These are phyloP conservation scores for Dryadomyces quercus-mongolicae DNA, from an alignment of 2,329 filamentous ascomycete species.

Conservation along the genomic window DNA sequence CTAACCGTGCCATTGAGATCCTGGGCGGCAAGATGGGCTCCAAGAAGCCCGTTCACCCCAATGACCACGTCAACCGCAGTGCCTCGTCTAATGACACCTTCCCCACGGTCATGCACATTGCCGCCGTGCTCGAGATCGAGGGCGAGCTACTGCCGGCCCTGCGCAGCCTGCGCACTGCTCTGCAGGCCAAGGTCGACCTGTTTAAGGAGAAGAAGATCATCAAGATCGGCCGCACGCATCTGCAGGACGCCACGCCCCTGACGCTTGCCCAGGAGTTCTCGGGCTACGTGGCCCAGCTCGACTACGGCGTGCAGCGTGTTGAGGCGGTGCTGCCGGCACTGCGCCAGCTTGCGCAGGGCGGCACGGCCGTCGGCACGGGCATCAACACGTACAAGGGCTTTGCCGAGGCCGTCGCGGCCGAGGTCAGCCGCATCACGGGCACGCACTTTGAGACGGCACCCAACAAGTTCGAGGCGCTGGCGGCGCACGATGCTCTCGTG, in stretches of 20 bases:
- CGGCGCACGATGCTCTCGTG: conserved; percentile 89
- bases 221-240: conserved; percentile 96
- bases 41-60: conserved; percentile 98
- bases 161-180: conserved; percentile 65
- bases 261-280: conserved; percentile 97
- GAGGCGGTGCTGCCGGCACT: conserved; percentile 74
- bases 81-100: conserved; percentile 99
- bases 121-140: conserved; percentile 87
- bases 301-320: conserved; percentile 79
- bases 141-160: conserved; percentile 73
- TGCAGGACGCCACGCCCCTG: conserved; percentile 93
- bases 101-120: conserved; percentile 99
- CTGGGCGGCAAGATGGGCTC: conserved; percentile 84
- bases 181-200: conserved; percentile 79
- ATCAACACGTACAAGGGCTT: conserved; percentile 97
- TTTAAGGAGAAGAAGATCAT: conserved; percentile 84
- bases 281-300: conserved; percentile 89
- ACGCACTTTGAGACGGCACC: conserved; percentile 90
- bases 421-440: conserved; percentile 86
- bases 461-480: conserved; percentile 97
- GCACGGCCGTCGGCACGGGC: conserved; percentile 91
- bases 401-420: conserved; percentile 80
- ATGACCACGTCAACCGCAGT: conserved; percentile 99
- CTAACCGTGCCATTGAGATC: conserved; percentile 97
- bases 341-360: conserved; percentile 81